Base-by-base conservation (phyloP, 108 stramenopile genomes). In the Nitzschia palea region DNA sequence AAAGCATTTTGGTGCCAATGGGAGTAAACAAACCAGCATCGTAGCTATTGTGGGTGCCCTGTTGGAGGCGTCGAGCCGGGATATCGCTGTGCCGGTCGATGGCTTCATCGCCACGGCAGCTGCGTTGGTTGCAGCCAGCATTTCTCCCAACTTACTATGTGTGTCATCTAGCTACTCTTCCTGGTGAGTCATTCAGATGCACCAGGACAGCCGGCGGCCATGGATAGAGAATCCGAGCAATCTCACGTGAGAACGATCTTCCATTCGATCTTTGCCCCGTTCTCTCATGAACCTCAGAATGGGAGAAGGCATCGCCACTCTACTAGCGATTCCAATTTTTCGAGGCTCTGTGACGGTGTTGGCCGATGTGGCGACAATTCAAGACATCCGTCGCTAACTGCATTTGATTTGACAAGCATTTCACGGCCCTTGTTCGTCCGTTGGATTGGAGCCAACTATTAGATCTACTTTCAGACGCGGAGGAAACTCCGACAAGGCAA, bases 21-120 rank as follows among this genome's bases (percentile, higher is more conserved):
- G 61, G n/a, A 48, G 52, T 17, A 45, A 67, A 43, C 20, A 53
- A 63, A 17, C 71, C 68, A 8, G 18, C 50, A 17, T 94, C 50
- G 85, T 81, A 5, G 82, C 93, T 28, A 71, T 94, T 40, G 85
- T 87, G 30, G 92, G 92, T 2, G 89, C 86, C n/a, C n/a, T 88
- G 52, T 32, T 87, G 18, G 82, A 86, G 60, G 71, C 80, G n/a
- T 64, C n/a, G 75, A 62, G 77, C 17, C 69, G 60, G 45, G 61
- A 83, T 65, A 58, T 91, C 25, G 66, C 88, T n/a, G 65, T 89
- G 10, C 53, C 91, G 32, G 81, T 91, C 2, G 93, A 94, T 72
- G 93, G 93, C 0, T 89, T 88, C 72, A 91, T 94, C 59, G 86
- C 79, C 9, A 80, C 83, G 0, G 77, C 79, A 15, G 88, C 89